Percentiles rank a stretch among this genome's conserved stretches.
Evolutionary conservation across 257 asterid genomes (phyloP).

Genomic region (Ophiorrhiza pumila): DNA sequence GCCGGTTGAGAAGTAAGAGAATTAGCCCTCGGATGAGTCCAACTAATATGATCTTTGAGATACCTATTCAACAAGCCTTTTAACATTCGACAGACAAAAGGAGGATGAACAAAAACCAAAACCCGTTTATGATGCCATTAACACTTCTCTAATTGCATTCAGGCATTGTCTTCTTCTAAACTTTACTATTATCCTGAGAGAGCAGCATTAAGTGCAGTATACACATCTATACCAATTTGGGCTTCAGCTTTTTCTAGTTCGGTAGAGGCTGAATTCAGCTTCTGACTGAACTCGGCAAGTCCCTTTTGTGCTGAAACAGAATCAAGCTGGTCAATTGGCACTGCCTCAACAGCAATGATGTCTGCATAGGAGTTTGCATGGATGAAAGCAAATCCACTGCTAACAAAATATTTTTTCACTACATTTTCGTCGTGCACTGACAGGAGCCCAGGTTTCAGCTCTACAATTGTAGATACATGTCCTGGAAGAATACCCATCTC

Average conservation of each 20-base stretch:
- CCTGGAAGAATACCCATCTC: constrained; percentile 63
- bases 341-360: constrained; percentile 44
- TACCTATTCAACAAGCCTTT: background rate
- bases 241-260: constrained; percentile 51
- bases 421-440: constrained; percentile 46
- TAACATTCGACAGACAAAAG: constrained; percentile 7
- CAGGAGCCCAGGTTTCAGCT: constrained; percentile 53
- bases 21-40: background rate
- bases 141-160: background rate
- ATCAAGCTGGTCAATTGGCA: constrained; percentile 48
- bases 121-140: background rate
- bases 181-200: constrained; percentile 30
- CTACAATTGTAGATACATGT: constrained; percentile 49
- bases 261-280: constrained; percentile 45
- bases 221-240: constrained; percentile 48
- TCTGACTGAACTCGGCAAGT: constrained; percentile 43
- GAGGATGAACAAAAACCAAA: background rate
- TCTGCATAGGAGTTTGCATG: constrained; percentile 52
- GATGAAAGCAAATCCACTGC: constrained; percentile 51
- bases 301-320: constrained; percentile 35
- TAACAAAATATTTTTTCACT: constrained; percentile 44
- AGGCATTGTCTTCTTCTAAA: background rate
- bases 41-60: background rate
- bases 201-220: constrained; percentile 40
- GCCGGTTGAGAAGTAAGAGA: background rate